Evolutionary conservation across 1,284 basidiomycete genomes (phyloP), one percentile per base, ranked within the genome.

Genomic region (Clitocybe nebularis): DNA sequence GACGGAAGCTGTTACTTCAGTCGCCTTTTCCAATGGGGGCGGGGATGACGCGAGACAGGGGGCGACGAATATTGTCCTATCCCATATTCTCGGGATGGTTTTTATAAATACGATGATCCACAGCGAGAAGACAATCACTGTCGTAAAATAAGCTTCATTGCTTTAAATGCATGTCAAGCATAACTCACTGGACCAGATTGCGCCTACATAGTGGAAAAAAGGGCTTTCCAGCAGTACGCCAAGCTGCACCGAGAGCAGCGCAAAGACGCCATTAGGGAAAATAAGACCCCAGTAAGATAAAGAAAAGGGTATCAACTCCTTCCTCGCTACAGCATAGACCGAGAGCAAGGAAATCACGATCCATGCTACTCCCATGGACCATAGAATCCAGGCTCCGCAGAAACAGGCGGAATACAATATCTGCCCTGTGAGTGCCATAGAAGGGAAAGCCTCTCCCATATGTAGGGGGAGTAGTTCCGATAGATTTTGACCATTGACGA

Each of bases 221-320:
- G 49, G 51, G 34, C 54, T 59, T 6, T 55, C 41, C 2, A 59
- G 37, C 1, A 57, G 52, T 26, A 29, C 44, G 5, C 56, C 57
- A 7, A 61, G 43, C 21, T 54, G 48, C 13, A 56, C 51, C 4
- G 53, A 52, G 14, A 53, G 48, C 24, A 56, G 42, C 9, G 53
- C 56, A 39, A 55, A 58, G 3, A 53, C 50, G 4, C 54, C 53
- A 19, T 48, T 52, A 6, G 24, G 54, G 41, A 56, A 56, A 23
- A 62, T 55, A 34, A 57, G 64, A 14, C 69, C 70, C 41, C 61
- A 62, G 36, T 50, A 58, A 5, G 62, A 63, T 30, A 59, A 46
- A 16, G 46, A 56, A 21, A 56, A 56, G 0, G 51, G 48, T 3
- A 54, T 41, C 21, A 8, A 34, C n/a, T 48, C 21, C 39, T 45